Conservation (phyloP, 129 eudicot species). For the Artemisia argyi region DNA sequence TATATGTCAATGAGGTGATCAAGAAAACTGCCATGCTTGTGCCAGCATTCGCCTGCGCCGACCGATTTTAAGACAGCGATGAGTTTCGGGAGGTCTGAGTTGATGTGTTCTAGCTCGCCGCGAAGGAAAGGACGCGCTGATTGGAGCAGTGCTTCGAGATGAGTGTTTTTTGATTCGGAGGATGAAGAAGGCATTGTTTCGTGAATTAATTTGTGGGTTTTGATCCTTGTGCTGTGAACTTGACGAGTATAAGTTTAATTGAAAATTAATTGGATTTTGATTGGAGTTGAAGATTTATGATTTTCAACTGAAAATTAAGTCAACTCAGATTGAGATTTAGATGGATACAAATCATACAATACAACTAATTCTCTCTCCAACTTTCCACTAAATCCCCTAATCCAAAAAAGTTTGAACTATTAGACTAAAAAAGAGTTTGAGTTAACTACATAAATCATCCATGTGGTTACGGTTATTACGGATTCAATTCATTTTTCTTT, state of each 20-base stretch:
- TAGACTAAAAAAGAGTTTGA: background rate
- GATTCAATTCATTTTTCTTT: background rate
- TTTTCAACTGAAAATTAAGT: conserved; percentile 47
- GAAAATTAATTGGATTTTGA: background rate
- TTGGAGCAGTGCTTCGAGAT: conserved; percentile 44
- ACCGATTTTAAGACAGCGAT: conserved; percentile 65
- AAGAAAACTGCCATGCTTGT: conserved; percentile 94
- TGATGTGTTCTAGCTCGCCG: conserved; percentile 53
- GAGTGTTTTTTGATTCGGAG: conserved; percentile 3
- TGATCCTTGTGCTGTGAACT: background rate
- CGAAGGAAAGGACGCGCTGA: conserved; percentile 79
- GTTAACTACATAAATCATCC: no score
- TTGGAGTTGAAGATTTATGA: conserved; percentile 11
- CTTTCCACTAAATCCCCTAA: no score
- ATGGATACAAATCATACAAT: no score
- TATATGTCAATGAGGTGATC: conserved; percentile 78
- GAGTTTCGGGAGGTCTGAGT: conserved; percentile 58
- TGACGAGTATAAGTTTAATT: background rate
- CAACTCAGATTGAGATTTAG: conserved; percentile 3
- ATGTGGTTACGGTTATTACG: background rate
- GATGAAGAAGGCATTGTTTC: background rate
- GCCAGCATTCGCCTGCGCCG: conserved; percentile 99
- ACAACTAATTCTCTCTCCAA: no score
- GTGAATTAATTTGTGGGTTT: background rate
- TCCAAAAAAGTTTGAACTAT: no score